Evolutionary conservation across 2,329 filamentous ascomycete genomes (phyloP), one percentile per base, ranked within the genome.

Genomic region (Capronia americana): DNA sequence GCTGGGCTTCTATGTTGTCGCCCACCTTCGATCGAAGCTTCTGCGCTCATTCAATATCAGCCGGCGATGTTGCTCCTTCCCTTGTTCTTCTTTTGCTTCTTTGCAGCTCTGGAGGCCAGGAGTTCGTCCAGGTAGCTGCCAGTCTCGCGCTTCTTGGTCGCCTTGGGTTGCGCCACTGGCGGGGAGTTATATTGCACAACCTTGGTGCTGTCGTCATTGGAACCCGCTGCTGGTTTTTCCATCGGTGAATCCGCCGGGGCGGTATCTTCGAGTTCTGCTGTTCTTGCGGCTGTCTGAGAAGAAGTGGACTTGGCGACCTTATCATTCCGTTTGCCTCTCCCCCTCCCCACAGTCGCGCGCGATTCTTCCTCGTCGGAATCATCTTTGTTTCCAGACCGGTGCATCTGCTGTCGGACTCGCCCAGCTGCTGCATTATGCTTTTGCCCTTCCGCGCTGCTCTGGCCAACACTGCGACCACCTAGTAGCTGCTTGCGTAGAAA

Each of bases 81-180:
- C 48, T 62, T 71, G 57, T 67, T 69, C 59, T 70, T 73, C 44
- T 65, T 70, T 32, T 67, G 71, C 34, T 69, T 70, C 65, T 73
- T 73, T 32, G 64, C 64, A 8, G 63, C 69, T 32, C 71, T 65
- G 32, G 70, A 64, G 12, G 71, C 71, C 3, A 73, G 70, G n/a
- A 73, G 50, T 56, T 73, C 63, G 61, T 71, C 71, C 10, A 72
- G 66, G 53, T 71, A 72, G 54, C 68, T 73, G 20, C 46, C 30
- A 12, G 65, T 59, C 7, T 64, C 69, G 7, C 70, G 66, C 53
- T 68, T 72, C 54, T 67, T 69, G 34, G 12, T 57, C n/a, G 57
- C 7, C 23, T 53, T 61, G 7, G 17, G 8, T 30, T 17, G 20
- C 12, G 30, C 12, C n/a, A 3, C 38, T 30, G 26, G 11, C 6